Conservation (phyloP, 306 rosid species). For the Mimosa bimucronata region DNA sequence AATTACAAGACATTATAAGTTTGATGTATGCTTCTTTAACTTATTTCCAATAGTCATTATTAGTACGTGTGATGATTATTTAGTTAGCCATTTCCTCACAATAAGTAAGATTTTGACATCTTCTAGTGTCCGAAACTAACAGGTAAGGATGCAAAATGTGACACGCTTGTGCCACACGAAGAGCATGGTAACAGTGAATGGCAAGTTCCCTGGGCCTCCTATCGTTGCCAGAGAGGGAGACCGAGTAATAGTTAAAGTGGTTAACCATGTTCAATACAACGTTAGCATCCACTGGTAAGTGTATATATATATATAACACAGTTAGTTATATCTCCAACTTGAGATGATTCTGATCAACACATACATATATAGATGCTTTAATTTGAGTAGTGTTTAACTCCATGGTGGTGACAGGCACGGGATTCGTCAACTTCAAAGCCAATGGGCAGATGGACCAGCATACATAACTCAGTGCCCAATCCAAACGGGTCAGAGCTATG, state of each 20-base stretch:
- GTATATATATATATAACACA: background rate
- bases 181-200: conserved; percentile 39
- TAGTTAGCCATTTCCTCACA: background rate
- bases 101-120: background rate
- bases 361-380: background rate
- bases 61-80: background rate
- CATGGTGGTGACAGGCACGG: conserved; percentile 36
- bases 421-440: conserved; percentile 38
- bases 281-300: conserved; percentile 42
- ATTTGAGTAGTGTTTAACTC: background rate
- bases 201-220: conserved; percentile 42
- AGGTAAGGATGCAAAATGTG: conserved; percentile 40
- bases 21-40: conserved; percentile 21
- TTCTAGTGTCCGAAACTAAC: background rate
- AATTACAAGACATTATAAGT: conserved; percentile 34
- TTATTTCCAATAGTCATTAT: background rate
- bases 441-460: conserved; percentile 44
- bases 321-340: background rate
- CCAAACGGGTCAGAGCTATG: conserved; percentile 39
- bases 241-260: conserved; percentile 29
- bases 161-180: conserved; percentile 44
- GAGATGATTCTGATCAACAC: background rate
- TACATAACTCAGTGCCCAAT: conserved; percentile 42
- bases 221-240: conserved; percentile 43
- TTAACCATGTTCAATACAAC: conserved; percentile 38